Conservation (phyloP, 371 early-diverging fungal genomes). For the Mucor indicus region DNA sequence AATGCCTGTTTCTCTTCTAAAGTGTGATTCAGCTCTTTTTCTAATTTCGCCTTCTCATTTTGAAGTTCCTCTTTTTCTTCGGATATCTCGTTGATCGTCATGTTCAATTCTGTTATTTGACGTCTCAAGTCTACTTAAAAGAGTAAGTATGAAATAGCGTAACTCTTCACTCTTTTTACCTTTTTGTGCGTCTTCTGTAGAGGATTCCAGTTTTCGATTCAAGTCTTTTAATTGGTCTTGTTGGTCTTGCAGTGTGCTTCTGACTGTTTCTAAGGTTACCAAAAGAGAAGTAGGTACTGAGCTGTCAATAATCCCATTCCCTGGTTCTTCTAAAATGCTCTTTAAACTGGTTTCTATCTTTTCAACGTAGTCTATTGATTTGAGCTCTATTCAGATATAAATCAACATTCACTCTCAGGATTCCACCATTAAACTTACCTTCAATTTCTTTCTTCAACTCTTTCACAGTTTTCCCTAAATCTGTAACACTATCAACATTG, state of each 20-base stretch:
- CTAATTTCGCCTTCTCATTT: slow-evolving; percentile 12
- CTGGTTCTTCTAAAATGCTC: slow-evolving; percentile 26
- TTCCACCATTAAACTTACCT: too few species aligned
- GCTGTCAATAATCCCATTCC: slow-evolving; percentile 21
- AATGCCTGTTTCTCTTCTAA: slow-evolving; percentile 19
- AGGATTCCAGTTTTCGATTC: neutral
- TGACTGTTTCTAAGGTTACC: slow-evolving; percentile 25
- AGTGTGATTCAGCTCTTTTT: slow-evolving; percentile 27
- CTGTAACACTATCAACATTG: neutral
- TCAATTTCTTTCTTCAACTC: slow-evolving; percentile 6
- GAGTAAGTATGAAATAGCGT: too few species aligned
- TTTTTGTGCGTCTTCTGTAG: slow-evolving; percentile 10
- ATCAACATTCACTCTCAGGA: too few species aligned
- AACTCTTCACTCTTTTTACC: too few species aligned
- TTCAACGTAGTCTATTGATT: slow-evolving; percentile 2
- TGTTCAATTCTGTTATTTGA: slow-evolving; percentile 36
- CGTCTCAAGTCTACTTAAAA: slow-evolving; percentile 31
- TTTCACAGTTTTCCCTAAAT: neutral
- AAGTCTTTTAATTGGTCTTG: neutral
- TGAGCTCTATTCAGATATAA: too few species aligned
- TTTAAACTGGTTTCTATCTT: slow-evolving; percentile 15
- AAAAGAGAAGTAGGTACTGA: slow-evolving; percentile 31
- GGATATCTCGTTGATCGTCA: slow-evolving; percentile 27
- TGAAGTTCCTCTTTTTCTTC: slow-evolving; percentile 50
- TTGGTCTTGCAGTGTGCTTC: slow-evolving; percentile 17